A percentile compares a stretch with the other conserved stretches of the same genome.
Conservation (phyloP, 805 yeast genomes). For the Suhomyces prunicola region DNA sequence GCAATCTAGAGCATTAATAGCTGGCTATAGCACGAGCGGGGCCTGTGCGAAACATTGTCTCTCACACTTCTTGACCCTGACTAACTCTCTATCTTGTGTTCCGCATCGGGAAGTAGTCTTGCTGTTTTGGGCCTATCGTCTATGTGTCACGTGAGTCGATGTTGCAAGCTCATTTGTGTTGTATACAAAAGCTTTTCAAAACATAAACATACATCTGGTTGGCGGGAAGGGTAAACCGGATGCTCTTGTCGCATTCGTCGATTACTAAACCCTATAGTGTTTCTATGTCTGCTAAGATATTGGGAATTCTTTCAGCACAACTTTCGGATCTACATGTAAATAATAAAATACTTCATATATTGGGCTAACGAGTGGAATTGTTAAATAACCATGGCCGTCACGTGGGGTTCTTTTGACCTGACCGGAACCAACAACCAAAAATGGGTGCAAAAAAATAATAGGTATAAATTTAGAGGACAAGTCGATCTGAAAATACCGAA, state of each 20-base stretch:
- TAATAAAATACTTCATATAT: not conserved
- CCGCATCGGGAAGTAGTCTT: conserved; percentile 3
- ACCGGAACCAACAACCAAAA: not conserved
- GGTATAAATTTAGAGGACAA: not conserved
- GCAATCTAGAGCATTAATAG: not conserved
- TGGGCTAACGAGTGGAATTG: not conserved
- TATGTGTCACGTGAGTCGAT: not conserved
- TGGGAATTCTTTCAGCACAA: not conserved
- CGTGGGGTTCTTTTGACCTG: not conserved
- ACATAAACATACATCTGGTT: not conserved
- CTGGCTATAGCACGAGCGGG: not conserved
- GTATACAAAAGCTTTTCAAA: not conserved
- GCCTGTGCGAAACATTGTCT: not conserved
- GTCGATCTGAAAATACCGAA: not conserved
- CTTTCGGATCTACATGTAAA: not conserved
- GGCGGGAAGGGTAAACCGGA: not conserved
- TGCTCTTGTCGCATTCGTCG: not conserved
- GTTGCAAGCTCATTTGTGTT: not conserved
- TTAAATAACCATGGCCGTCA: not conserved
- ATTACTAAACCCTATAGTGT: not conserved
- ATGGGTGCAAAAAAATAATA: not conserved
- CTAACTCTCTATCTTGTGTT: not conserved
- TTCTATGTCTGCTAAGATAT: not conserved
- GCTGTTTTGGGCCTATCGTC: conserved; percentile 2
- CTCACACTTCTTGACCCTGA: not conserved